A percentile compares a stretch with the other conserved stretches of the same genome.
phyloP scores from a whole-genome alignment of 2,329 filamentous ascomycete species.

The Aspergillus novofumigatus region DNA sequence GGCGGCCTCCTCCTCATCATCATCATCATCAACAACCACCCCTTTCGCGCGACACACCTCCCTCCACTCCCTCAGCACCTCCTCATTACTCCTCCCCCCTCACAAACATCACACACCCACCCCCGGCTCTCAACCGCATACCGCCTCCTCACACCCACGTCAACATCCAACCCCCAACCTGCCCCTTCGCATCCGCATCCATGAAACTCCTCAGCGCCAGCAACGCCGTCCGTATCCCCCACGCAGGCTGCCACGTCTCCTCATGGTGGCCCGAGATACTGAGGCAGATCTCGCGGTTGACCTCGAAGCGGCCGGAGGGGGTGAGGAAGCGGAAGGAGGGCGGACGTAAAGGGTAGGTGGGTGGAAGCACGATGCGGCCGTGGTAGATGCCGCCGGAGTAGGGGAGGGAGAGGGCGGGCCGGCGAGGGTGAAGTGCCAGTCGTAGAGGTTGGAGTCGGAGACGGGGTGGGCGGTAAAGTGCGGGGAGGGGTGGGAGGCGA shows the following conservation, averaged over 20 bases:
- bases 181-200: constrained; percentile 82
- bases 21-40: constrained; percentile 13
- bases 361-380: constrained; percentile 86
- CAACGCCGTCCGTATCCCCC: constrained; percentile 89
- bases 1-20: too few relatives aligned
- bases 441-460: constrained; percentile 85
- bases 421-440: constrained; percentile 98
- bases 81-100: constrained; percentile 59
- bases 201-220: constrained; percentile 80
- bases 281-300: constrained; percentile 94
- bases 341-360: constrained; percentile 84
- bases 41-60: constrained; percentile 45
- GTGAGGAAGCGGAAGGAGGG: constrained; percentile 96
- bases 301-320: constrained; percentile 86
- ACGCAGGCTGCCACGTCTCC: constrained; percentile 97
- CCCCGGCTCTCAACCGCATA: constrained; percentile 63
- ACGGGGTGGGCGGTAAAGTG: constrained; percentile 78
- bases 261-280: constrained; percentile 94
- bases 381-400: constrained; percentile 87
- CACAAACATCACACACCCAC: constrained; percentile 70
- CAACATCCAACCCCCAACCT: constrained; percentile 86
- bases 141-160: constrained; percentile 60
- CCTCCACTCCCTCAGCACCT: constrained; percentile 69
- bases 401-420: constrained; percentile 75
- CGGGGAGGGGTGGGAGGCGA: constrained; percentile 72